Evolutionary conservation across 768 basidiomycete genomes (phyloP).

Genomic region (Chiua virens): DNA sequence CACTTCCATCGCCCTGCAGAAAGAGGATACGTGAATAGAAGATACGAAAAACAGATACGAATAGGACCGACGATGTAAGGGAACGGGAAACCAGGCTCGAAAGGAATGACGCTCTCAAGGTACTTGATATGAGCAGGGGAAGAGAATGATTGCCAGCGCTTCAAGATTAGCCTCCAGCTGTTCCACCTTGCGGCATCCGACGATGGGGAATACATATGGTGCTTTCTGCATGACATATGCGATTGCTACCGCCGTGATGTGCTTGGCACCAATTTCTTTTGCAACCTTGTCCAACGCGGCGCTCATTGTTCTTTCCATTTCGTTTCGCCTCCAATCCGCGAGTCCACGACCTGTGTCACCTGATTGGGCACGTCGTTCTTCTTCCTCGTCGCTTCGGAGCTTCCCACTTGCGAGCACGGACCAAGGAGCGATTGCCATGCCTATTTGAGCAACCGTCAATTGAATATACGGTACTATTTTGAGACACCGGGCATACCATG

Average conservation of each 20-base stretch:
- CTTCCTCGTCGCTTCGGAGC: constrained; percentile 33
- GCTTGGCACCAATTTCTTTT: constrained; percentile 45
- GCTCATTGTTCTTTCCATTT: constrained; percentile 42
- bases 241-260: constrained; percentile 42
- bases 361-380: constrained; percentile 23
- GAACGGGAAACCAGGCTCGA: constrained; percentile 48
- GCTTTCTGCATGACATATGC: constrained; percentile 57
- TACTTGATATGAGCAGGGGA: constrained; percentile 44
- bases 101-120: constrained; percentile 43
- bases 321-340: constrained; percentile 46
- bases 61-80: constrained; percentile 29
- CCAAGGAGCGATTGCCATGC: constrained; percentile 40
- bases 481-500: constrained; percentile 14
- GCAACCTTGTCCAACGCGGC: constrained; percentile 51
- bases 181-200: constrained; percentile 53
- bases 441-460: background rate
- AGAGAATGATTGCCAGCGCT: constrained; percentile 47
- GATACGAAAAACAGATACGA: background rate
- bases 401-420: constrained; percentile 36
- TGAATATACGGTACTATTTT: too few species aligned
- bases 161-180: constrained; percentile 51
- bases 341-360: constrained; percentile 30
- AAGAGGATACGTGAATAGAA: background rate
- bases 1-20: constrained; percentile 29
- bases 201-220: constrained; percentile 51